Conservation (phyloP, 352 stramenopile genomes). For the Phytophthora tubulina region DNA sequence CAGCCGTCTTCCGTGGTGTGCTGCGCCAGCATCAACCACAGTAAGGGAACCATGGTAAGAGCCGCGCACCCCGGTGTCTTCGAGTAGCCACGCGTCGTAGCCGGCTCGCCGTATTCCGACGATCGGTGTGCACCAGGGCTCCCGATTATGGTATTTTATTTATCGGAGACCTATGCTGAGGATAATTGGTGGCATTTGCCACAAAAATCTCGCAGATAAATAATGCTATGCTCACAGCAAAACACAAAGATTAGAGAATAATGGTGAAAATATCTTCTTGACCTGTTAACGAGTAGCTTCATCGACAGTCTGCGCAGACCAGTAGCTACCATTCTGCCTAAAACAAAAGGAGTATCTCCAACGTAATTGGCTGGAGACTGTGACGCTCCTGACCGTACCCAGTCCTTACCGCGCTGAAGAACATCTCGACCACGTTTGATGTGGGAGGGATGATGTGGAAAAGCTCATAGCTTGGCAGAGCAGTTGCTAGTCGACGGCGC, state of each 20-base stretch:
- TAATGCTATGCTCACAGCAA: neutral
- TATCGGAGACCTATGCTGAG: neutral
- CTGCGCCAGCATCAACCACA: no score
- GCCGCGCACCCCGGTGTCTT: no score
- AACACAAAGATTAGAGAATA: slow-evolving; percentile 1
- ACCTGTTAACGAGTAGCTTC: neutral
- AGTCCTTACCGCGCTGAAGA: slow-evolving; percentile 13
- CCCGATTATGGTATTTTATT: slow-evolving; percentile 15
- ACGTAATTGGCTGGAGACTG: neutral
- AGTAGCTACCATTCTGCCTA: neutral
- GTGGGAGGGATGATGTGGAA: neutral
- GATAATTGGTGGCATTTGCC: neutral
- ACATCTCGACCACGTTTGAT: neutral
- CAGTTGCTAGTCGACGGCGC: neutral
- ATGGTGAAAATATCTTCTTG: neutral
- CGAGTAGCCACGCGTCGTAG: no score
- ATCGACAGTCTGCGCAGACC: neutral
- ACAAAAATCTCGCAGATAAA: neutral
- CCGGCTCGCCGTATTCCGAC: no score
- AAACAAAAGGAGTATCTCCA: slow-evolving; percentile 14
- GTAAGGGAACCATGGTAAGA: no score
- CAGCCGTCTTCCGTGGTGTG: no score
- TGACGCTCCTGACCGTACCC: slow-evolving; percentile 3
- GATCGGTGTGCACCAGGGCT: neutral
- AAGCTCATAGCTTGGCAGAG: neutral